Evolutionary conservation across 257 asterid species (phyloP), one percentile per base, ranked within the genome.

Genomic region (Euphrasia confusa): DNA sequence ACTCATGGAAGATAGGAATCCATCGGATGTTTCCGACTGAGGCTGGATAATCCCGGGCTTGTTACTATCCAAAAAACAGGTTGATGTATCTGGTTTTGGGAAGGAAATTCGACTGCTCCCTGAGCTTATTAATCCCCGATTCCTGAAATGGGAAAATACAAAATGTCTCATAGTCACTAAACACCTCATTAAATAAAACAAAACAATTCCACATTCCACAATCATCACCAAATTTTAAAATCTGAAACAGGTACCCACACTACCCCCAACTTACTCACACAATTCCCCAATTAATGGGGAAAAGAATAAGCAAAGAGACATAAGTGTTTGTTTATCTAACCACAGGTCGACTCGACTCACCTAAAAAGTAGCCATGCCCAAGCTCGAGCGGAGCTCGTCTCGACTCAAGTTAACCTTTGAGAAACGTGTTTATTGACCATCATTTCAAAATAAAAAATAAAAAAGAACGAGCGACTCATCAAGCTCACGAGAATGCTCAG

Each of bases 71-170:
- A 7, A 11, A 47, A 47, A 47, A 47, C 18, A 11, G 53, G 14
- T 47, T 13, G 53, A 47, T 13, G 2, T 2, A 47, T 11, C 18
- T 47, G 53, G 60, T 72, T 70, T 64, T 37, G 72, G 76, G 42
- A 7, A 63, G 72, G 72, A 58, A 65, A 72, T 28, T 66, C 69
- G 79, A 75, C 75, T 64, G 54, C 73, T 32, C 61, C 75, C 71
- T 11, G 67, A 64, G 66, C 67, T 35, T 17, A 47, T 13, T 3
- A 73, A 68, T 63, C 85, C 82, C 57, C 65, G 85, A 52, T 65
- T 84, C 82, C 95, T 84, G 75, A 2, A 72, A 66, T 54, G 35
- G 61, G 72, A 60, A 65, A 67, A 72, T 24, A 58, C 60, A 13
- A 64, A 13, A 65, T 30, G 52, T 45, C 13, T 68, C 35, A 69